phyloP scores from a whole-genome alignment of 2,329 filamentous ascomycete species.

The Talaromyces islandicus region DNA sequence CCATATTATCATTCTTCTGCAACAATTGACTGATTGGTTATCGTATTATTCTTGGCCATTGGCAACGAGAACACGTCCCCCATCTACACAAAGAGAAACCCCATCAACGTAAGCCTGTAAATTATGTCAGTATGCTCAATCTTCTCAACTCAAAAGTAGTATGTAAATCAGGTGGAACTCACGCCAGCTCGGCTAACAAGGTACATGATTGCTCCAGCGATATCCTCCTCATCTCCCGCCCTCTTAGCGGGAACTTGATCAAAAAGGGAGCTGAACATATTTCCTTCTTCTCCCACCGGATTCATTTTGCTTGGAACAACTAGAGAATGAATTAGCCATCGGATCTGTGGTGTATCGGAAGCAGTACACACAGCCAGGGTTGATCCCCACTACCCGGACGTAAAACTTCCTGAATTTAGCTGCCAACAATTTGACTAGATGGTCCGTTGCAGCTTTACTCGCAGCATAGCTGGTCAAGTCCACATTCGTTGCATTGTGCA shows the following conservation, averaged over 20 bases:
- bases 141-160: too few species aligned
- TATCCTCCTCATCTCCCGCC: conserved; percentile 35
- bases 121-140: background rate
- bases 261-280: conserved; percentile 38
- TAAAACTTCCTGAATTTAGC: conserved; percentile 43
- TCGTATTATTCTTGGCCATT: conserved; percentile 29
- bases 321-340: conserved; percentile 13
- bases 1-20: too few species aligned
- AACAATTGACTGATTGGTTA: too few species aligned
- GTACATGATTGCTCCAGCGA: conserved; percentile 40
- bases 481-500: conserved; percentile 49
- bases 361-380: conserved; percentile 30
- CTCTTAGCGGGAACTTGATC: conserved; percentile 35
- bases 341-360: too few species aligned
- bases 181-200: conserved; percentile 38
- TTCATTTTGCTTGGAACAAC: conserved; percentile 43
- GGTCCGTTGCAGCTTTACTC: conserved; percentile 49
- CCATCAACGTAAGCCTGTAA: conserved; percentile 36
- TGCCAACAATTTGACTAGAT: conserved; percentile 45
- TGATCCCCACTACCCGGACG: conserved; percentile 40
- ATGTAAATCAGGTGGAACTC: conserved; percentile 17
- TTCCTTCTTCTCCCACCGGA: conserved; percentile 34
- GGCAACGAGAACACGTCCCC: conserved; percentile 34
- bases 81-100: conserved; percentile 35
- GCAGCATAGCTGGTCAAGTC: conserved; percentile 48